Conservation (phyloP, 1,284 basidiomycete genomes). For the Marasmius sp. region DNA sequence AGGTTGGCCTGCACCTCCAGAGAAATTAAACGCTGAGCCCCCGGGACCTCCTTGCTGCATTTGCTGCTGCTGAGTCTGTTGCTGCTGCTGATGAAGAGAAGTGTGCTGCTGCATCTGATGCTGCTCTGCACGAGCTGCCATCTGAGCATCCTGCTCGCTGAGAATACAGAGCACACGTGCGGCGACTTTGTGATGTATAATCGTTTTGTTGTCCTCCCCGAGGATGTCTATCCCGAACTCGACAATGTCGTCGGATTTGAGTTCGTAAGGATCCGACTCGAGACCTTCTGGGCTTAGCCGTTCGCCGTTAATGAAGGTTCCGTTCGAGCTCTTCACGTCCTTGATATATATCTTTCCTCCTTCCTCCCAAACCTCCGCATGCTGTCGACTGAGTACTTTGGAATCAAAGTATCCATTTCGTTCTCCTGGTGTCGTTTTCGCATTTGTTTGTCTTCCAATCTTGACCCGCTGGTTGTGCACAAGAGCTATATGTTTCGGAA, state of each 20-base stretch:
- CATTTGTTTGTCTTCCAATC: constrained; percentile 98
- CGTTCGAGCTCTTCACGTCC: constrained; percentile 97
- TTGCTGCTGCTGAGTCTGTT: constrained; percentile 19
- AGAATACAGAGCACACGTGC: constrained; percentile 91
- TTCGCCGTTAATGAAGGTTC: constrained; percentile 97
- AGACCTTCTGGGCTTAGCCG: constrained; percentile 88
- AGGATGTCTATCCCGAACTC: constrained; percentile 99
- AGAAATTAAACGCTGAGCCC: constrained; percentile 39
- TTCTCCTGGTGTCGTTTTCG: constrained; percentile 93
- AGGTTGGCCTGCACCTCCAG: constrained; percentile 13
- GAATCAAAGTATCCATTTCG: constrained; percentile 97
- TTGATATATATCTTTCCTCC: constrained; percentile 94
- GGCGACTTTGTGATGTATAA: constrained; percentile 98
- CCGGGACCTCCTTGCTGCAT: constrained; percentile 3
- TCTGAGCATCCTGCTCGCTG: constrained; percentile 79
- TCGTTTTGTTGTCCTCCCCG: constrained; percentile 97
- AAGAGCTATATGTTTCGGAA: constrained; percentile 94
- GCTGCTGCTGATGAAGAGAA: constrained; percentile 18
- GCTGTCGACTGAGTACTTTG: constrained; percentile 93
- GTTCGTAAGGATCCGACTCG: constrained; percentile 91
- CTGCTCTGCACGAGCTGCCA: constrained; percentile 66
- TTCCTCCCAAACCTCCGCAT: constrained; percentile 98
- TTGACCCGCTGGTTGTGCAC: constrained; percentile 76
- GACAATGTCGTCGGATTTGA: constrained; percentile 90
- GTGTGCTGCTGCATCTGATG: constrained; percentile 37